Conservation (phyloP, 495 filamentous ascomycete species). For the Podospora appendiculata region DNA sequence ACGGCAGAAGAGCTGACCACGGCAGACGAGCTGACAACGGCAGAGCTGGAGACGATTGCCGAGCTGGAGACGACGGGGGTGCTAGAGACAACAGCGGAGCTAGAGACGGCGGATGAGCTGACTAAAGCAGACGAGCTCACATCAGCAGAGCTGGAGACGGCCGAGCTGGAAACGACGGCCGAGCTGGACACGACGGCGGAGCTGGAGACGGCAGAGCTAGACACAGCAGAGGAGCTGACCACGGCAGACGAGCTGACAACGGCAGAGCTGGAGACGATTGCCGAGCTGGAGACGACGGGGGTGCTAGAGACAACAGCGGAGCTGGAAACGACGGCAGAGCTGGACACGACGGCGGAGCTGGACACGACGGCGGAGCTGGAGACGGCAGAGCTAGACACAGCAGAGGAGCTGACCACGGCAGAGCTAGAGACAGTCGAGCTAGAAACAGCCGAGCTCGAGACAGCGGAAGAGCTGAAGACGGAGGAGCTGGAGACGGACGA, state of each 20-base stretch:
- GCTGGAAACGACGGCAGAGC: conserved; percentile 21
- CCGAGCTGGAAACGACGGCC: not conserved
- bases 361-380: not conserved
- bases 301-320: not conserved
- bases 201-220: not conserved
- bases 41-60: not conserved
- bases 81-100: not conserved
- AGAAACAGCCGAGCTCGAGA: not conserved
- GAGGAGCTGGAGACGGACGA: not conserved
- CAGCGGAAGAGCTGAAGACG: not conserved
- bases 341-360: conserved; percentile 21
- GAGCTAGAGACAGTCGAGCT: not conserved
- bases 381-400: not conserved
- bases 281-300: not conserved
- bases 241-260: not conserved
- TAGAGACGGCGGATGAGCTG: not conserved
- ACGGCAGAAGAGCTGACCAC: not conserved
- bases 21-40: not conserved
- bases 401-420: conserved; percentile 3
- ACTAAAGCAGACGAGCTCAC: not conserved
- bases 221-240: not conserved
- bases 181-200: conserved; percentile 5
- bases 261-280: not conserved
- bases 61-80: not conserved
- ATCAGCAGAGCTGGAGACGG: not conserved